Percentiles rank a stretch among this genome's conserved stretches.
These are phyloP conservation scores for Erysimum cheiranthoides DNA, from an alignment of 345 rosid genomes.

Conservation along the genomic window DNA sequence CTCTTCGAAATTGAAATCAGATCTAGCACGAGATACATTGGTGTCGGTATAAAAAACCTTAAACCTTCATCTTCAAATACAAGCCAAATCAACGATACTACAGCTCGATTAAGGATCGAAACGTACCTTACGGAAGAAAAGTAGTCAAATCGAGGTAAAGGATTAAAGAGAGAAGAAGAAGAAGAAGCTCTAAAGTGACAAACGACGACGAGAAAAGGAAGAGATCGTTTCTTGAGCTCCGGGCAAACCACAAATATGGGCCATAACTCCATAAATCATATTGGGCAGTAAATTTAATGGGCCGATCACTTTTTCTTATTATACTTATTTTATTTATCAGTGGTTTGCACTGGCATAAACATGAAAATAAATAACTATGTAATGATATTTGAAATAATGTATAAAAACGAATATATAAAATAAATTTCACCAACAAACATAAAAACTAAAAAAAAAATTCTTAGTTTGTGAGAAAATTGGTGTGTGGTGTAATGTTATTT, in stretches of 20 bases:
- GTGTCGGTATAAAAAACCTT: not conserved
- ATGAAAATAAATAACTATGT: not conserved
- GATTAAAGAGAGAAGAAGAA: not conserved
- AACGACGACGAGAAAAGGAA: conserved; percentile 21
- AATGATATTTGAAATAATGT: not conserved
- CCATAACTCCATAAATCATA: not conserved
- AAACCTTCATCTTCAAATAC: not conserved
- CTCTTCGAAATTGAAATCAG: conserved; percentile 18
- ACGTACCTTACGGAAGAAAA: conserved; percentile 38
- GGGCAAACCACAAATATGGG: conserved; percentile 44
- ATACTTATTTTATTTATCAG: not conserved
- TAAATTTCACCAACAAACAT: not conserved
- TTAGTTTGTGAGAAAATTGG: not conserved
- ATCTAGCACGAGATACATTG: conserved; percentile 32
- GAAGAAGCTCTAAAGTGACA: conserved; percentile 8
- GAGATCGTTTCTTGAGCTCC: conserved; percentile 48
- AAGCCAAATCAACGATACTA: not conserved
- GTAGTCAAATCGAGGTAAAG: conserved; percentile 33
- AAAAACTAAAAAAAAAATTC: not conserved
- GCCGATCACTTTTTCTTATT: not conserved
- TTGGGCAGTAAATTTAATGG: conserved; percentile 1
- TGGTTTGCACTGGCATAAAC: not conserved
- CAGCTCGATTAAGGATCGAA: conserved; percentile 24
- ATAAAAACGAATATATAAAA: not conserved
- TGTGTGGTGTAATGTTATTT: not conserved